These are phyloP conservation scores for Serendipita indica DNA, from an alignment of 768 basidiomycete species.

Conservation along the genomic window DNA sequence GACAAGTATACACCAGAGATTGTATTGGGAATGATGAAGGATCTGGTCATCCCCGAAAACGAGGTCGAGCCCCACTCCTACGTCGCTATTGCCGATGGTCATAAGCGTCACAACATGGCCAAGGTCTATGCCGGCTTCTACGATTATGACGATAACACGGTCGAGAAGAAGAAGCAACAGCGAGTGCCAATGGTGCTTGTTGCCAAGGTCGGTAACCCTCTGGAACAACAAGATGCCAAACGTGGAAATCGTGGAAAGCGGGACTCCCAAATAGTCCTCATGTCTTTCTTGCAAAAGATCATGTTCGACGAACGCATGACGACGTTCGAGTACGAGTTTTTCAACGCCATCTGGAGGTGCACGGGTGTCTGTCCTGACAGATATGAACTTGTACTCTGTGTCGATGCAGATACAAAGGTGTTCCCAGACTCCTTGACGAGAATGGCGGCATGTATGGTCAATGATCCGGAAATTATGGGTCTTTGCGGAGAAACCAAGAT, in stretches of 20 bases:
- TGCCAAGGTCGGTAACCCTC: constrained; percentile 87
- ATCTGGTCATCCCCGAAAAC: constrained; percentile 59
- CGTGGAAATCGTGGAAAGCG: constrained; percentile 98
- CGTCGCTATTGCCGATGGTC: constrained; percentile 98
- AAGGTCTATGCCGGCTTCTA: constrained; percentile 98
- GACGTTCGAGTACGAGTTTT: constrained; percentile 98
- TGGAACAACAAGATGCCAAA: constrained; percentile 76
- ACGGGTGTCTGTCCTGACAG: constrained; percentile 93
- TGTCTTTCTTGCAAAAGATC: constrained; percentile 96
- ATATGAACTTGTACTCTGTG: constrained; percentile 89
- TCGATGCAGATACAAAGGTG: constrained; percentile 96
- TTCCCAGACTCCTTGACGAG: constrained; percentile 96
- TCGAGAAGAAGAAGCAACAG: constrained; percentile 87
- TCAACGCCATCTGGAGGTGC: constrained; percentile 92
- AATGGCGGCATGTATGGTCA: constrained; percentile 93
- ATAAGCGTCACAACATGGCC: constrained; percentile 98
- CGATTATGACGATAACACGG: constrained; percentile 79
- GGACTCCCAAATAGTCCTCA: constrained; percentile 93
- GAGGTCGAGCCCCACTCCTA: constrained; percentile 93
- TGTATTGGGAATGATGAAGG: constrained; percentile 92
- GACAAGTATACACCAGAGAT: constrained; percentile 85
- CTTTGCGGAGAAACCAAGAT: constrained; percentile 99
- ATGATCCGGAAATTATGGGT: constrained; percentile 97
- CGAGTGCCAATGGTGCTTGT: constrained; percentile 92
- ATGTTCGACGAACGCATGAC: constrained; percentile 99